Conservation (phyloP, 139 green algal species). For the Ettlia oleoabundans region DNA sequence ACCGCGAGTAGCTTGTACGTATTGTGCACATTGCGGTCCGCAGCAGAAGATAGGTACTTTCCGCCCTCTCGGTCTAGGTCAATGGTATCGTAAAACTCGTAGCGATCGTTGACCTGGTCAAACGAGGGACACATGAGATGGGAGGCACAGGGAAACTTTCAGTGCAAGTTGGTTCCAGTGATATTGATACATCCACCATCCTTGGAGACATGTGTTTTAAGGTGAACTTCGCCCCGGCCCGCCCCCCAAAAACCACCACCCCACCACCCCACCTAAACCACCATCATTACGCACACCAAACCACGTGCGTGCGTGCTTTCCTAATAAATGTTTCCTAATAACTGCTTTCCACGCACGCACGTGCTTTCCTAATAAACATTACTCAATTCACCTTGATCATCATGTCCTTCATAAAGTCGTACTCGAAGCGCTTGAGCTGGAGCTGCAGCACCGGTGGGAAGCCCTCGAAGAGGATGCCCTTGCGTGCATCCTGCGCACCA, state of each 20-base stretch:
- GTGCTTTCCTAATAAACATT: no score
- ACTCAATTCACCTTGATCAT: constrained; percentile 85
- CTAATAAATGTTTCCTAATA: no score
- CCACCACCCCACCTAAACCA: no score
- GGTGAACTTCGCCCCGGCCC: no score
- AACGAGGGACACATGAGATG: not conserved
- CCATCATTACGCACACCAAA: no score
- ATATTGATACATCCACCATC: no score
- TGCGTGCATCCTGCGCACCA: constrained; percentile 84
- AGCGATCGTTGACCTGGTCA: constrained; percentile 93
- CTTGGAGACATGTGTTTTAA: no score
- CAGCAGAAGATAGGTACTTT: constrained; percentile 73
- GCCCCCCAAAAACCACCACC: no score
- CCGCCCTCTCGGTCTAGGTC: constrained; percentile 82
- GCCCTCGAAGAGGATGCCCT: constrained; percentile 89
- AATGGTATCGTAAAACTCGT: constrained; percentile 92
- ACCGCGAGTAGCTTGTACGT: constrained; percentile 89
- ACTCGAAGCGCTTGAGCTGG: constrained; percentile 99
- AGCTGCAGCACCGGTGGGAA: constrained; percentile 96
- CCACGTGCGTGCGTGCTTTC: no score
- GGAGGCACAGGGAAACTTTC: no score
- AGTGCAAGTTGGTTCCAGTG: no score
- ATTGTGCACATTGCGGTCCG: constrained; percentile 81
- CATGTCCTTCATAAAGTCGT: constrained; percentile 89
- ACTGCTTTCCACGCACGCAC: no score